phyloP scores from a whole-genome alignment of 192 early-diverging fungal species.

The Geranomyces michiganensis region DNA sequence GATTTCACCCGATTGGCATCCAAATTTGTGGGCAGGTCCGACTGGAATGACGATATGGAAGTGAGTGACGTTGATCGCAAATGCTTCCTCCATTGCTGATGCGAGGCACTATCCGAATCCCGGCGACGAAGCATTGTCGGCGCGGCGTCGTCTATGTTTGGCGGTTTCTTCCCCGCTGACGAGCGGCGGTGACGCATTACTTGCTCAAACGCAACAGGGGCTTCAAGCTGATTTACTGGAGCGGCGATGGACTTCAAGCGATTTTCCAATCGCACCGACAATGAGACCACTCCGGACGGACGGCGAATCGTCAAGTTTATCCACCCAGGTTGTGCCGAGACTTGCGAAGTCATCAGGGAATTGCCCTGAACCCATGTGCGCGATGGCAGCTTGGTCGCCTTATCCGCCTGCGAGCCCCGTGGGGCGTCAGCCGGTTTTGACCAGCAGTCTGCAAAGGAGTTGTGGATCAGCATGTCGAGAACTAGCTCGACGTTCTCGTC shows the following conservation, averaged over 20 bases:
- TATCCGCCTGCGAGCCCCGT: not conserved
- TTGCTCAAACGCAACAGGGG: constrained; percentile 27
- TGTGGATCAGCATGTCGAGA: constrained; percentile 90
- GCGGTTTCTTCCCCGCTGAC: constrained; percentile 2
- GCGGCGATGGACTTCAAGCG: constrained; percentile 41
- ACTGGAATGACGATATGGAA: constrained; percentile 14
- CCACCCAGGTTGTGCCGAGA: constrained; percentile 69
- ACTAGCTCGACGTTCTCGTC: constrained; percentile 93
- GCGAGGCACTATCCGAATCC: constrained; percentile 23
- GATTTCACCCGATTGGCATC: not conserved
- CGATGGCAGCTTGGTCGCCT: not conserved
- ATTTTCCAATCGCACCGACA: constrained; percentile 73
- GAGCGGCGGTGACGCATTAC: constrained; percentile 3
- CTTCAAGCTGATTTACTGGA: constrained; percentile 10
- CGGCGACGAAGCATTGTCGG: not conserved
- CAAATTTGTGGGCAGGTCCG: not conserved
- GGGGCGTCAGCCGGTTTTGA: constrained; percentile 56
- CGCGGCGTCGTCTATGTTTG: not conserved
- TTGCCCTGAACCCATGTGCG: constrained; percentile 86
- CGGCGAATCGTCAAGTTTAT: constrained; percentile 82
- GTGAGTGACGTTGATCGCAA: constrained; percentile 17
- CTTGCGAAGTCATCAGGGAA: constrained; percentile 76
- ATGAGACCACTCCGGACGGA: constrained; percentile 74
- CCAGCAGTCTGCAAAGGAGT: constrained; percentile 73
- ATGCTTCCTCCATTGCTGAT: constrained; percentile 4